Conservation (phyloP, 129 eudicot species). For the Artemisia annua region DNA sequence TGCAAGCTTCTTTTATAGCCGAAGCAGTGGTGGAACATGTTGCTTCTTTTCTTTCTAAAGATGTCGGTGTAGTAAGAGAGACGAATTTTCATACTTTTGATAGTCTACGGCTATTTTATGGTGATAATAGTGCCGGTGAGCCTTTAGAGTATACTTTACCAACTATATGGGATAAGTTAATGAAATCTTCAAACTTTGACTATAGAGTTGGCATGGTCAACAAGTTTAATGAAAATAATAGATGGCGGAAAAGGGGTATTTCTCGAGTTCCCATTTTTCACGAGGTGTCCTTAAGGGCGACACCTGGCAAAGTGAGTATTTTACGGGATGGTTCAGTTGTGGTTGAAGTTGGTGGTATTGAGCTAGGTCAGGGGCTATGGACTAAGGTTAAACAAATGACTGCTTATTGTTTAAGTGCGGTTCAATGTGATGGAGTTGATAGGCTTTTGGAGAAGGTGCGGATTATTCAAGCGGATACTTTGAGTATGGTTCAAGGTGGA, state of each 20-base stretch:
- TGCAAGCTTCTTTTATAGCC: slow-evolving; percentile 81
- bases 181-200: slow-evolving; percentile 45
- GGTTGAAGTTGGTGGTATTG: slow-evolving; percentile 93
- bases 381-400: slow-evolving; percentile 90
- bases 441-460: slow-evolving; percentile 65
- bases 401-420: slow-evolving; percentile 61
- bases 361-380: slow-evolving; percentile 94
- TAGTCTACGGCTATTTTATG: slow-evolving; percentile 55
- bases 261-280: slow-evolving; percentile 79
- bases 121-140: slow-evolving; percentile 50
- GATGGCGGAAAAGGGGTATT: slow-evolving; percentile 77
- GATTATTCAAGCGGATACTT: slow-evolving; percentile 72
- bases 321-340: slow-evolving; percentile 72
- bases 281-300: slow-evolving; percentile 48
- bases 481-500: slow-evolving; percentile 90
- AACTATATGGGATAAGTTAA: slow-evolving; percentile 64
- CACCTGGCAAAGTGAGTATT: slow-evolving; percentile 90
- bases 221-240: slow-evolving; percentile 47
- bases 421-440: slow-evolving; percentile 58
- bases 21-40: slow-evolving; percentile 85
- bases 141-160: slow-evolving; percentile 73
- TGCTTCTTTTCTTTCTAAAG: slow-evolving; percentile 56
- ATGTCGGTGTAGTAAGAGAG: slow-evolving; percentile 63
- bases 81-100: slow-evolving; percentile 70
- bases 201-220: slow-evolving; percentile 44